Evolutionary conservation across 2,329 filamentous ascomycete genomes (phyloP).

Genomic region (Neoascochyta sp.): DNA sequence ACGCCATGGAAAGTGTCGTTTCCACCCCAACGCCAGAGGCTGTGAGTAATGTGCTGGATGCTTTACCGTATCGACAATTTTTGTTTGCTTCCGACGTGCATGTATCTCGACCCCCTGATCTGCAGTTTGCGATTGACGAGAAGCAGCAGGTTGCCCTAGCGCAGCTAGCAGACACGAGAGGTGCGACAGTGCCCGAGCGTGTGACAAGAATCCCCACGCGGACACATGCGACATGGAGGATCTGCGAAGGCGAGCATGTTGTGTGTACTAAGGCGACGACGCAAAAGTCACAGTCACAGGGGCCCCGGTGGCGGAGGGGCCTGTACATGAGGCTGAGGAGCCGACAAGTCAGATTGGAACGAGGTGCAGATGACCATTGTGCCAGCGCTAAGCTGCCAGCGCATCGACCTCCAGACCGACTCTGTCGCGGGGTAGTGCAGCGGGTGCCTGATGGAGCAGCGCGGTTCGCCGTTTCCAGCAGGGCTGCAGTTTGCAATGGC

Average conservation of each 20-base stretch:
- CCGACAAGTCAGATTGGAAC: slow-evolving; percentile 24
- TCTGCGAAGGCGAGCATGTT: slow-evolving; percentile 15
- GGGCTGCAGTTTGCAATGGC: slow-evolving; percentile 29
- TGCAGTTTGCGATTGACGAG: slow-evolving; percentile 13
- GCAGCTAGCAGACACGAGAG: slow-evolving; percentile 9
- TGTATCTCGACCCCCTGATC: slow-evolving; percentile 10
- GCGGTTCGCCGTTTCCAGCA: slow-evolving; percentile 16
- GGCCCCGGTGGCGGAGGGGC: slow-evolving; percentile 31
- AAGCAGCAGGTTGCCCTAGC: slow-evolving; percentile 14
- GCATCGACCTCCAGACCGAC: slow-evolving; percentile 37
- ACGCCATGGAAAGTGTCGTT: slow-evolving; percentile 4
- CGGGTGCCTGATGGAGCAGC: slow-evolving; percentile 35
- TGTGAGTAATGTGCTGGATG: no score
- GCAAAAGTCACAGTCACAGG: slow-evolving; percentile 27
- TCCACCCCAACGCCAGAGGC: no score
- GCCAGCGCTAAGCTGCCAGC: slow-evolving; percentile 39
- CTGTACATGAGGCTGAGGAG: slow-evolving; percentile 36
- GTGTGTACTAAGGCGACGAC: slow-evolving; percentile 22
- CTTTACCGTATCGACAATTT: slow-evolving; percentile 4
- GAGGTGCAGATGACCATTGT: slow-evolving; percentile 36
- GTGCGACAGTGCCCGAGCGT: slow-evolving; percentile 15
- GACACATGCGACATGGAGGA: slow-evolving; percentile 28
- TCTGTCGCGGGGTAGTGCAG: slow-evolving; percentile 29
- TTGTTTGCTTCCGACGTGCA: slow-evolving; percentile 1
- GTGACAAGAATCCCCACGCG: slow-evolving; percentile 29